A percentile compares a stretch with the other conserved stretches of the same genome.
Evolutionary conservation across 257 asterid genomes (phyloP).

Genomic region (Capsicum rhomboideum): DNA sequence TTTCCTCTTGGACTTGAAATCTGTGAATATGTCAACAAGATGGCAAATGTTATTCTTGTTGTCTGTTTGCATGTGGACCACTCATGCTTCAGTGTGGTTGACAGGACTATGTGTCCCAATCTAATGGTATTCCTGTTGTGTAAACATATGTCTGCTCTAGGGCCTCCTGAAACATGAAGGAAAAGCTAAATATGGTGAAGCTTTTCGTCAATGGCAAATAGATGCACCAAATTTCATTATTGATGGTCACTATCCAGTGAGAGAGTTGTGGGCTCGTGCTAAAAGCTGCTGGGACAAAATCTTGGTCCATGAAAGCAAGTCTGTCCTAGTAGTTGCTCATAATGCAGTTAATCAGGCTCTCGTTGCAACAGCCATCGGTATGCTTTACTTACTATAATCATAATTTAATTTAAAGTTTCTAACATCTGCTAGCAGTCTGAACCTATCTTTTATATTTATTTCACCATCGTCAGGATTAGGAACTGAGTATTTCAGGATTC

Average conservation of each 20-base stretch:
- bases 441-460: background rate
- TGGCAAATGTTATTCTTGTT: background rate
- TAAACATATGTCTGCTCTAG: constrained; percentile 18
- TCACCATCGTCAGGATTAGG: constrained; percentile 47
- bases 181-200: constrained; percentile 69
- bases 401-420: background rate
- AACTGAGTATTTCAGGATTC: constrained; percentile 71
- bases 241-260: constrained; percentile 89
- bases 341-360: constrained; percentile 98
- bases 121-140: constrained; percentile 1
- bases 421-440: background rate
- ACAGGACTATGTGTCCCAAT: background rate
- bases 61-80: background rate
- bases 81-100: background rate
- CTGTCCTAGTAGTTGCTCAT: constrained; percentile 86
- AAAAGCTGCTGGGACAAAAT: constrained; percentile 78
- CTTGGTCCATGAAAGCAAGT: constrained; percentile 64
- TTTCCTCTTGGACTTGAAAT: background rate
- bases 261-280: constrained; percentile 88
- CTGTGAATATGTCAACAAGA: background rate
- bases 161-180: constrained; percentile 92
- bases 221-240: constrained; percentile 79
- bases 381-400: background rate
- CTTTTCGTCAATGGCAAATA: constrained; percentile 82
- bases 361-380: constrained; percentile 92